Percentiles rank a stretch among this genome's conserved stretches.
Conservation (phyloP, 495 filamentous ascomycete genomes). For the Daldinia loculata region DNA sequence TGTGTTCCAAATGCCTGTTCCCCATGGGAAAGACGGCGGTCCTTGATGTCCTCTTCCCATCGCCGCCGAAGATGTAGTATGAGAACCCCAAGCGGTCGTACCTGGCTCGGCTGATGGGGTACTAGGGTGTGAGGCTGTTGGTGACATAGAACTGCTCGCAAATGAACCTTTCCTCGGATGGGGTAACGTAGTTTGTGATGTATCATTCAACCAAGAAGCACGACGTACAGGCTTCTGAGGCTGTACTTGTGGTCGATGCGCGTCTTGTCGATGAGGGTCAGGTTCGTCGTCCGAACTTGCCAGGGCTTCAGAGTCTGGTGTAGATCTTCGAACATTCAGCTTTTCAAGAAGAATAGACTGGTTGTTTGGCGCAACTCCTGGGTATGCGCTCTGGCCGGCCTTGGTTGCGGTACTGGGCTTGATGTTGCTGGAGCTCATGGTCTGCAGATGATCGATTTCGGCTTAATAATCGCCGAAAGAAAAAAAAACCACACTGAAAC, state of each 20-base stretch:
- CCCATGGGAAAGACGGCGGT: slow-evolving; percentile 72
- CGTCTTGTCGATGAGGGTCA: slow-evolving; percentile 63
- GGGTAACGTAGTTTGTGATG: slow-evolving; percentile 53
- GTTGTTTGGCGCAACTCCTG: slow-evolving; percentile 56
- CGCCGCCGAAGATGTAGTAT: slow-evolving; percentile 55
- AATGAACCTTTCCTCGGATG: slow-evolving; percentile 67
- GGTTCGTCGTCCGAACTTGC: slow-evolving; percentile 92
- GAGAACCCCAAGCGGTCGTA: slow-evolving; percentile 66
- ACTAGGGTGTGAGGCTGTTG: slow-evolving; percentile 76
- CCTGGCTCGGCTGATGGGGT: slow-evolving; percentile 75
- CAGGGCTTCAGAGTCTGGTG: slow-evolving; percentile 91
- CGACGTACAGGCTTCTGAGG: slow-evolving; percentile 63
- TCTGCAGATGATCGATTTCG: slow-evolving; percentile 35
- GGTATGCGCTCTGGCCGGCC: slow-evolving; percentile 50
- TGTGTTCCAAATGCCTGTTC: slow-evolving; percentile 77
- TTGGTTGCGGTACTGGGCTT: slow-evolving; percentile 55
- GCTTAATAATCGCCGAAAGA: slow-evolving; percentile 13
- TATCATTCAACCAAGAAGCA: slow-evolving; percentile 69
- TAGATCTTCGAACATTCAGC: slow-evolving; percentile 75
- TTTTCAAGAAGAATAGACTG: slow-evolving; percentile 75
- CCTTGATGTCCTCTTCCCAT: slow-evolving; percentile 68
- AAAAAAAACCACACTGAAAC: slow-evolving; percentile 16
- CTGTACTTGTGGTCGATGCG: slow-evolving; percentile 52
- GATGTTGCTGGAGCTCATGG: slow-evolving; percentile 57
- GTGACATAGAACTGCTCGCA: slow-evolving; percentile 73